Base-by-base conservation (phyloP, 2,329 filamentous ascomycete species). In the Clarireedia paspali region DNA sequence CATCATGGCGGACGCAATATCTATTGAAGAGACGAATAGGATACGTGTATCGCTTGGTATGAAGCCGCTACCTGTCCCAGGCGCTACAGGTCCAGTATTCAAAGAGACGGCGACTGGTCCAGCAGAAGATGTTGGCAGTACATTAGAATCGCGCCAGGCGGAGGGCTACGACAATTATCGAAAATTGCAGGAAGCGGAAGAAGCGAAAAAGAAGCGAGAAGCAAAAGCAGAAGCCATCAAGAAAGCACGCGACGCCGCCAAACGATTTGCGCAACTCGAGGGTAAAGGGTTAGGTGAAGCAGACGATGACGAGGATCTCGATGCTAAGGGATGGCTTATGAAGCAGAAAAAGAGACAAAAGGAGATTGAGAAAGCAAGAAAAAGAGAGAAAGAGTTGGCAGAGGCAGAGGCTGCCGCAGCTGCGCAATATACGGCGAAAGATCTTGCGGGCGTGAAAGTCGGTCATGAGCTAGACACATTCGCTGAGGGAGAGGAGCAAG, bases 321-420 rank as follows among this genome's bases (percentile, higher is more conserved):
- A 95, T 70, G 89, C 92, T 14, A 88, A 88, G 69, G 78, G 88
- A 1, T 99, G 94, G 94, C 72, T 99, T 58, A 82, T 87, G 64
- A 86, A 86, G 58, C 87, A 92, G 70, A 97, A 95, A 78, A 97
- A 95, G 76, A 81, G 91, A 51, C 90, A 95, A 71, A 95, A 91
- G 78, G 89, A 91, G 73, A 91, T 97, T 40, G 87, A 86, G 47
- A 85, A 89, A 64, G 84, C 85, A 30, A 81, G 87, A 62, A 83
- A 83, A 67, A 67, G 77, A 53, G 88, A 90, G 59, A 83, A 88
- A 66, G 90, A 96, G 69, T 74, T 90, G 47, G 89, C 85, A 9
- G 89, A 89, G 59, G 85, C 87, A 4, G 87, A 91, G 69, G 81
- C 81, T 9, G 79, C 75, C 4, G 84, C 84, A 2, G 79, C 75